phyloP scores from a whole-genome alignment of 2,329 filamentous ascomycete genomes.

The Cytospora paraplurivora region DNA sequence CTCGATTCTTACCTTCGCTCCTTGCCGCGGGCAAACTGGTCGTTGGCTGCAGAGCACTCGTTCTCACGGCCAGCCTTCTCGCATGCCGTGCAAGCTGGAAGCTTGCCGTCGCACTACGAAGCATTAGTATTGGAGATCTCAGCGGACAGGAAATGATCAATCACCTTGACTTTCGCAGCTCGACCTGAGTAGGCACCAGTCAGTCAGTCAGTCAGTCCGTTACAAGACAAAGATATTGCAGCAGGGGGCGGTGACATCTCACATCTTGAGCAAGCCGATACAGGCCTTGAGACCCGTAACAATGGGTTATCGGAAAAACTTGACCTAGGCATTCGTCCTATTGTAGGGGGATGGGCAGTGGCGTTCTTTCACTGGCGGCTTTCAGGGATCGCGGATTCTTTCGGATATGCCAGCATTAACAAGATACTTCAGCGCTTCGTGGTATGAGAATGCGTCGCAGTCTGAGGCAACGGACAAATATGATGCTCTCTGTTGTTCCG shows the following conservation, averaged over 20 bases:
- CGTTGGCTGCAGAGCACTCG: constrained; percentile 91
- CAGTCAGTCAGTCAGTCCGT: constrained; percentile 2
- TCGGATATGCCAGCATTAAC: neutral
- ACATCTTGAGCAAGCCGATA: constrained; percentile 79
- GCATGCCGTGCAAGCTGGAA: constrained; percentile 93
- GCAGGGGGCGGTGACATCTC: constrained; percentile 32
- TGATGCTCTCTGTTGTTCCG: neutral
- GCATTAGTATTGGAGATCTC: constrained; percentile 9
- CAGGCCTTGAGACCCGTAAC: constrained; percentile 74
- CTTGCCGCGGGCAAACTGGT: constrained; percentile 94
- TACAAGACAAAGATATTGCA: constrained; percentile 7
- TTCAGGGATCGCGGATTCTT: constrained; percentile 1
- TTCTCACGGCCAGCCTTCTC: constrained; percentile 84
- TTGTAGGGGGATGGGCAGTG: neutral
- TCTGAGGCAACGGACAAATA: neutral
- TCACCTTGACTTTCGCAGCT: constrained; percentile 86
- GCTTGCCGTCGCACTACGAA: constrained; percentile 82
- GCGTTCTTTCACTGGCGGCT: constrained; percentile 4
- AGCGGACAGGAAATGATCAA: constrained; percentile 19
- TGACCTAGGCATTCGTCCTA: constrained; percentile 41
- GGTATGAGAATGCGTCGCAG: neutral
- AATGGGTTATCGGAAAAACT: constrained; percentile 55
- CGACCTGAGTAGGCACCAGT: constrained; percentile 55
- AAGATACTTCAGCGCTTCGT: neutral
- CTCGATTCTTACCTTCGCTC: constrained; percentile 72